Evolutionary conservation across 352 stramenopile genomes (phyloP), one percentile per base, ranked within the genome.

Genomic region (Pythium guiyangense): DNA sequence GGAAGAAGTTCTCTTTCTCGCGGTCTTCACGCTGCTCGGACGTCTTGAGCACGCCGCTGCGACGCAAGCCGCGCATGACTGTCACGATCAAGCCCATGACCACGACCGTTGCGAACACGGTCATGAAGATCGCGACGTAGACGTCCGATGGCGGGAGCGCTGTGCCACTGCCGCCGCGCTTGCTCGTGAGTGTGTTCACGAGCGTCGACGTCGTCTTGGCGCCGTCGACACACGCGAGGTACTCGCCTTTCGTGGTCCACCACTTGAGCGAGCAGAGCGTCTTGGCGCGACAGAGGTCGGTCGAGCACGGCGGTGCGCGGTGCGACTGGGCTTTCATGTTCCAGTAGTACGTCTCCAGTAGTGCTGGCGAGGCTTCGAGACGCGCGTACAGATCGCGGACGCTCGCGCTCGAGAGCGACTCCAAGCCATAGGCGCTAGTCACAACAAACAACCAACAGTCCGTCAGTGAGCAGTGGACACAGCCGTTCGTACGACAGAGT

Each of bases 291-390:
- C 84, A 94, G 3, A 60, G n/a, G 25, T 69, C 66, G 5, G 55
- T 60, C 1, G 66, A 40, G 49, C 85, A 95, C 15, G 70, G 73
- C 5, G 62, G 63, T 34, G 70, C 49, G 14, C 73, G 72, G 45
- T 71, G 65, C 20, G 83, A 88, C 56, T 77, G 74, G 15, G 85
- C 85, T 65, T 92, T 92, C 76, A 87, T 92, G 69, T 94, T 89
- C 67, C 70, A 86, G 59, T 89, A 88, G 72, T 94, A 94, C 18
- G 64, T 58, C 25, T 88, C 72, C 27, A 92, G 60, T 15, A 94
- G 71, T 14, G 62, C 69, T 9, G 61, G 39, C 49, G 92, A 83
- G 18, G 65, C 53, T 49, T 77, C 63, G 46, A 77, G 74, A 43
- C 77, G 77, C 40, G 69, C 55, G 37, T 80, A 68, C 31, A 92